Percentiles rank a stretch among this genome's conserved stretches.
Evolutionary conservation across 2,329 filamentous ascomycete genomes (phyloP).

Genomic region (Penicillium italicum): DNA sequence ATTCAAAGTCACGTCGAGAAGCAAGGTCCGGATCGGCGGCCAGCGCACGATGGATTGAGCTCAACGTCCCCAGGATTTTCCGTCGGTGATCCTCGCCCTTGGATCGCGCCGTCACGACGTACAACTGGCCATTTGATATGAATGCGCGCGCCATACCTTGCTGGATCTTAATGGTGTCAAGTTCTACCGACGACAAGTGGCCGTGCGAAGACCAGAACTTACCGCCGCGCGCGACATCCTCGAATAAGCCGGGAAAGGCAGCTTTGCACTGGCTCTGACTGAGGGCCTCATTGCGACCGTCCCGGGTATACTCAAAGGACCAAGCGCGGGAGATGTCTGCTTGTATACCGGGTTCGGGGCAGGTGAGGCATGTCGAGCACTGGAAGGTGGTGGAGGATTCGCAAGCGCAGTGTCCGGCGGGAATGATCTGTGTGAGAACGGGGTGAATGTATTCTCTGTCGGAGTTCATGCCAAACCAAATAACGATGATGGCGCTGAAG

Average conservation of each 20-base stretch:
- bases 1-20: constrained; percentile 46
- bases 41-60: constrained; percentile 50
- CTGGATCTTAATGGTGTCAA: constrained; percentile 29
- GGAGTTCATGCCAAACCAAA: constrained; percentile 38
- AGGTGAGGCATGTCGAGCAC: constrained; percentile 36
- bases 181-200: constrained; percentile 24
- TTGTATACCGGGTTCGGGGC: constrained; percentile 18
- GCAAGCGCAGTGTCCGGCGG: constrained; percentile 40
- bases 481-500: constrained; percentile 19
- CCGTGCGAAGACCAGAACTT: constrained; percentile 29
- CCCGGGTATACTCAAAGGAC: constrained; percentile 33
- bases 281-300: constrained; percentile 32
- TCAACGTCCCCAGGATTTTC: constrained; percentile 42
- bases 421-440: constrained; percentile 38
- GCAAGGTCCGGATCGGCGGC: constrained; percentile 34
- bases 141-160: constrained; percentile 36
- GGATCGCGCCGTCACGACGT: constrained; percentile 30
- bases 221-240: constrained; percentile 32
- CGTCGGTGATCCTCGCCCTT: constrained; percentile 38
- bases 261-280: constrained; percentile 28
- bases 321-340: constrained; percentile 20
- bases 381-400: constrained; percentile 39
- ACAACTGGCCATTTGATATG: constrained; percentile 33
- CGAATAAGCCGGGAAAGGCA: constrained; percentile 38
- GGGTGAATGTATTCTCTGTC: constrained; percentile 37